Evolutionary conservation across 352 stramenopile species (phyloP).

Genomic region (Phytophthora syringae): DNA sequence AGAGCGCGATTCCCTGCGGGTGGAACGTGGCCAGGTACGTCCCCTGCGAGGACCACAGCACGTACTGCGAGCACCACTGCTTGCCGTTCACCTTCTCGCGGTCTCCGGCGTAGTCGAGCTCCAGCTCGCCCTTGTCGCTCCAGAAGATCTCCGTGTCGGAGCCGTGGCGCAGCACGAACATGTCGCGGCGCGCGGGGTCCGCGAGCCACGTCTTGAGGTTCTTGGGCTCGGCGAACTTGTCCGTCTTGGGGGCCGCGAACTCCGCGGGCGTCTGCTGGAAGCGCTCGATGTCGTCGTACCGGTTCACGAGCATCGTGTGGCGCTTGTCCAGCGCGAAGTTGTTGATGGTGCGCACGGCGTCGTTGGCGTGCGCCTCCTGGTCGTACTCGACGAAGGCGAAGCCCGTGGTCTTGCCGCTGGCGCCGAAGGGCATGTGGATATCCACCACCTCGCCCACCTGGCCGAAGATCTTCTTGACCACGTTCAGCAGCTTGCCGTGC

Average conservation of each 20-base stretch:
- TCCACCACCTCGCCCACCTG: conserved; percentile 80
- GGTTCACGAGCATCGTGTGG: conserved; percentile 95
- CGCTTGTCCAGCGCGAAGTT: conserved; percentile 97
- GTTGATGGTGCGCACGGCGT: conserved; percentile 86
- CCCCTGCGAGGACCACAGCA: conserved; percentile 97
- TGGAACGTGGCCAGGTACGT: conserved; percentile 99
- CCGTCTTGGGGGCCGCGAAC: conserved; percentile 84
- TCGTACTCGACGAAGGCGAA: conserved; percentile 89
- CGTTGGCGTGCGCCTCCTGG: conserved; percentile 69
- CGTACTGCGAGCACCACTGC: conserved; percentile 98
- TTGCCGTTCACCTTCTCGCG: conserved; percentile 96
- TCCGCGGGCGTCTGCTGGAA: conserved; percentile 67
- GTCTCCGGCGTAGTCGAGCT: conserved; percentile 95
- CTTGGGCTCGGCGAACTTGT: conserved; percentile 92
- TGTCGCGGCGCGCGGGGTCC: conserved; percentile 92
- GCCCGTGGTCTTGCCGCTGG: conserved; percentile 64
- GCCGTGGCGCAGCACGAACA: conserved; percentile 95
- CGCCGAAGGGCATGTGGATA: conserved; percentile 81
- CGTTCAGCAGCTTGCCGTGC: conserved; percentile 83
- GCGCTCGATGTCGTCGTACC: conserved; percentile 91
- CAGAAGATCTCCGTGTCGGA: conserved; percentile 98
- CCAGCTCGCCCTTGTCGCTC: conserved; percentile 87
- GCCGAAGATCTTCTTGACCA: conserved; percentile 90
- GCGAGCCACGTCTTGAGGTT: conserved; percentile 95
- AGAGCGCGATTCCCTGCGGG: conserved; percentile 96